Evolutionary conservation across 768 basidiomycete genomes (phyloP).

Genomic region (Psilocybe cyanescens): DNA sequence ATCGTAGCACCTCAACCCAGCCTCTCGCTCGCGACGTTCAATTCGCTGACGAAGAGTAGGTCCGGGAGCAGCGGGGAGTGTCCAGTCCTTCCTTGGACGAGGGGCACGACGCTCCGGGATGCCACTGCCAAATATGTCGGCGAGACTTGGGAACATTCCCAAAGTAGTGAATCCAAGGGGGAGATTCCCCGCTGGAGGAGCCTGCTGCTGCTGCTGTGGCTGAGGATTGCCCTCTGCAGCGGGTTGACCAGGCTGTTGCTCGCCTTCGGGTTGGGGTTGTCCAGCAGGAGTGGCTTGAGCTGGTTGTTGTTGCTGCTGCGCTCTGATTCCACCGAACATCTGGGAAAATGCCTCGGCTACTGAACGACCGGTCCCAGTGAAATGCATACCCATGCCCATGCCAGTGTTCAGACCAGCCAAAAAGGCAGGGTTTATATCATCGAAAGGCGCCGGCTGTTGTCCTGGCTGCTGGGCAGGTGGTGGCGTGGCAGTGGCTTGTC

Average conservation of each 20-base stretch:
- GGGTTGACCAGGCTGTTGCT: not conserved
- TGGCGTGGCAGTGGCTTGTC: not conserved
- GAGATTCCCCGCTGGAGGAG: not conserved
- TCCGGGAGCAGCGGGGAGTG: constrained; percentile 21
- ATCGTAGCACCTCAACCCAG: constrained; percentile 74
- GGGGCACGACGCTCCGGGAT: constrained; percentile 2
- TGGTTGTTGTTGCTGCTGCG: not conserved
- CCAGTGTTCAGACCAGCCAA: not conserved
- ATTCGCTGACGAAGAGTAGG: constrained; percentile 58
- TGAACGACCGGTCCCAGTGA: not conserved
- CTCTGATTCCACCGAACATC: not conserved
- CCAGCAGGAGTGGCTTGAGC: not conserved
- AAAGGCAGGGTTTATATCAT: not conserved
- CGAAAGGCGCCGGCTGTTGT: not conserved
- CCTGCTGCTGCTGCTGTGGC: not conserved
- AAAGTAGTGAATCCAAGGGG: not conserved
- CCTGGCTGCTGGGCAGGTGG: not conserved
- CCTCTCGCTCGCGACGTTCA: constrained; percentile 73
- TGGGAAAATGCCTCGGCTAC: not conserved
- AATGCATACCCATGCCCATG: not conserved
- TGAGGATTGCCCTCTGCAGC: not conserved
- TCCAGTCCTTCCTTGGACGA: constrained; percentile 20
- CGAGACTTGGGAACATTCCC: constrained; percentile 3
- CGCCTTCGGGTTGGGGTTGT: not conserved
- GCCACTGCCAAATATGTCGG: constrained; percentile 10